These are phyloP conservation scores for Suhomyces maxii DNA, from an alignment of 1,139 yeast genomes.

Conservation along the genomic window DNA sequence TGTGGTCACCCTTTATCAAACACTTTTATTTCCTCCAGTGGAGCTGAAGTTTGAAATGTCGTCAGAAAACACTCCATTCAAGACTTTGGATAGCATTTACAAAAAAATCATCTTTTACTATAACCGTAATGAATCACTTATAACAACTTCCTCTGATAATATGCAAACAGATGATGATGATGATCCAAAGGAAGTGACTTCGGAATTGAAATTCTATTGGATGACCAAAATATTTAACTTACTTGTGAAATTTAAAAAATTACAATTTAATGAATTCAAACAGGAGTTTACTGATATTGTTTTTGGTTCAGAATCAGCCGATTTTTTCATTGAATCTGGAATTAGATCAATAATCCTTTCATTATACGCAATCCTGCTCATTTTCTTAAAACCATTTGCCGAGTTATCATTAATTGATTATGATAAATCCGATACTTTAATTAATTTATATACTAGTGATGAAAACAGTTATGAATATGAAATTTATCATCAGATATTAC, in stretches of 20 bases:
- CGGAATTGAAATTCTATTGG: slow-evolving; percentile 25
- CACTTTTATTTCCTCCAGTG: slow-evolving; percentile 21
- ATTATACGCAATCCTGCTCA: slow-evolving; percentile 26
- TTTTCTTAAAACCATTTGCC: slow-evolving; percentile 32
- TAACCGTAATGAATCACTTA: slow-evolving; percentile 22
- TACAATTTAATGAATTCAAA: slow-evolving; percentile 26
- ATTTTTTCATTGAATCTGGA: slow-evolving; percentile 7
- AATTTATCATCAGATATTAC: slow-evolving; percentile 20
- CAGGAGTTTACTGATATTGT: slow-evolving; percentile 22
- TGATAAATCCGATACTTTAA: slow-evolving; percentile 19
- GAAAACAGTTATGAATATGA: slow-evolving; percentile 17
- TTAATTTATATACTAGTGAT: slow-evolving; percentile 21
- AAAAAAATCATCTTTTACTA: slow-evolving; percentile 24
- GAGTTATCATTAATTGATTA: slow-evolving; percentile 24
- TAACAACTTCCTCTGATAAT: neutral
- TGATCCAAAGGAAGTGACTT: slow-evolving; percentile 1
- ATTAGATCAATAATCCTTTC: slow-evolving; percentile 22
- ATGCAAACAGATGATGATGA: neutral
- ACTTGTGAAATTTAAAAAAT: slow-evolving; percentile 25
- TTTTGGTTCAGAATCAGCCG: neutral
- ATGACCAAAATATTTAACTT: slow-evolving; percentile 24
- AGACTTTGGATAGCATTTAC: slow-evolving; percentile 20
- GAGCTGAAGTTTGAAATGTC: neutral
- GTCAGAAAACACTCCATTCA: slow-evolving; percentile 5
- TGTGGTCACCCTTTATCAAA: slow-evolving; percentile 20